A percentile compares a stretch with the other conserved stretches of the same genome.
Evolutionary conservation across 306 rosid species (phyloP).

Genomic region (Rosa multiflora): DNA sequence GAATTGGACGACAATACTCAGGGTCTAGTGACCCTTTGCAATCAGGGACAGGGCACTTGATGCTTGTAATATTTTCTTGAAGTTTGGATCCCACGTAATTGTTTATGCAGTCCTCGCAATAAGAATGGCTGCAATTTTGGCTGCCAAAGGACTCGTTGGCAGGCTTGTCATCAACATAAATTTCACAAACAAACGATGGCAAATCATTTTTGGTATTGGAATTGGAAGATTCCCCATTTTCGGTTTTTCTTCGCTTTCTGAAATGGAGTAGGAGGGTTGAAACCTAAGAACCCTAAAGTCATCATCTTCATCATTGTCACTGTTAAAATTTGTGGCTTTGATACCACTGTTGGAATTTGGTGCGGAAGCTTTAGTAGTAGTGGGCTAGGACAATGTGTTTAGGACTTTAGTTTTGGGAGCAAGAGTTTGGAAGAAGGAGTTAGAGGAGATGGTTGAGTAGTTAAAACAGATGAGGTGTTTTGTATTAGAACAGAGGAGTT

Average conservation of each 20-base stretch:
- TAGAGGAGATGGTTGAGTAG: too few relatives aligned
- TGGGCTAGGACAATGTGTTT: too few relatives aligned
- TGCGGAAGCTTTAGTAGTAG: too few relatives aligned
- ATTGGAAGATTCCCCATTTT: background rate
- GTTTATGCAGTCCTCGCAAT: slow-evolving; percentile 45
- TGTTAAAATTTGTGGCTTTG: too few relatives aligned
- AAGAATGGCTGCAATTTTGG: slow-evolving; percentile 41
- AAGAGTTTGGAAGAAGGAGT: too few relatives aligned
- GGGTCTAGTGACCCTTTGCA: slow-evolving; percentile 41
- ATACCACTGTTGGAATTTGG: too few relatives aligned
- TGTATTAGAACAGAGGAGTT: too few relatives aligned
- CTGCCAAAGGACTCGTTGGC: slow-evolving; percentile 19
- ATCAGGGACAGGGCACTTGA: slow-evolving; percentile 49
- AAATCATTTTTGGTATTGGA: background rate
- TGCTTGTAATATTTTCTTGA: slow-evolving; percentile 30
- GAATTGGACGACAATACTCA: slow-evolving; percentile 37
- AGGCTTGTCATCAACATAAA: slow-evolving; percentile 39
- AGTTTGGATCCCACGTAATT: slow-evolving; percentile 55
- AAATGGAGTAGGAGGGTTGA: background rate
- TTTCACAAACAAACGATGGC: slow-evolving; percentile 28
- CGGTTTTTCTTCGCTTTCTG: background rate
- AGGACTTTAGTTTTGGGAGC: too few relatives aligned
- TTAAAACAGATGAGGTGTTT: too few relatives aligned
- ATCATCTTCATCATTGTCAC: background rate
- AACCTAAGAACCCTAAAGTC: background rate